Evolutionary conservation across 805 yeast genomes (phyloP), one percentile per base, ranked within the genome.

Genomic region (Priceomyces melissophilus): DNA sequence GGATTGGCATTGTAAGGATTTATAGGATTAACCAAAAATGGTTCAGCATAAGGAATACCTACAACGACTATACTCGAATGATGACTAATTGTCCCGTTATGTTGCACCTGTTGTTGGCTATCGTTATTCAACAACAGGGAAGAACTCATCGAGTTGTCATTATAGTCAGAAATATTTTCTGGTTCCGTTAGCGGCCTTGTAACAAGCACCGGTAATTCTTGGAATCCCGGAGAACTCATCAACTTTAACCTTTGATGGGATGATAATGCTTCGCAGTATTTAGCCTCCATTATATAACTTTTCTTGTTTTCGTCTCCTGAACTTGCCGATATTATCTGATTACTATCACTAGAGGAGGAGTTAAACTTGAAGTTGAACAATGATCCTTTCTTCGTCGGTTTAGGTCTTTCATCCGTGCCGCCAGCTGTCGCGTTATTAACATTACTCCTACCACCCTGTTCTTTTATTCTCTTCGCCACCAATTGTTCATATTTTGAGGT

Each of bases 41-140:
- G 54, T 42, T 69, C 74, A 1, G 75, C 73, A 12, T 54, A 52
- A 0, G 74, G 73, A 11, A 69, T 69, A 0, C 75, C 75, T 4
- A 69, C 60, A 8, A 69, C 52, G 4, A 69, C 62, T 14, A 61
- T 58, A 38, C 63, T 55, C 1, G 69, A 61, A 5, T 58, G 54
- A 1, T 61, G 39, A 8, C 62, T 51, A 2, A 63, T 48, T 1
- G 60, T 53, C 3, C 61, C 65, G 38, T 53, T 57, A 25, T 42
- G 42, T 38, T 47, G 47, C 8, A 30, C 25, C 33, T 39, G 42
- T 40, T 48, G 41, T 25, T 40, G 43, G 16, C 35, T 47, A 10
- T 57, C 60, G 12, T 43, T 48, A 32, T 41, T 49, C 30, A 66
- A 50, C 10, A 68, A 47, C 53, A 58, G 62, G 2, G 72, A 61